These are phyloP conservation scores for Plasmodium cynomolgi DNA, from an alignment of 169 alveolate genomes.

Conservation along the genomic window DNA sequence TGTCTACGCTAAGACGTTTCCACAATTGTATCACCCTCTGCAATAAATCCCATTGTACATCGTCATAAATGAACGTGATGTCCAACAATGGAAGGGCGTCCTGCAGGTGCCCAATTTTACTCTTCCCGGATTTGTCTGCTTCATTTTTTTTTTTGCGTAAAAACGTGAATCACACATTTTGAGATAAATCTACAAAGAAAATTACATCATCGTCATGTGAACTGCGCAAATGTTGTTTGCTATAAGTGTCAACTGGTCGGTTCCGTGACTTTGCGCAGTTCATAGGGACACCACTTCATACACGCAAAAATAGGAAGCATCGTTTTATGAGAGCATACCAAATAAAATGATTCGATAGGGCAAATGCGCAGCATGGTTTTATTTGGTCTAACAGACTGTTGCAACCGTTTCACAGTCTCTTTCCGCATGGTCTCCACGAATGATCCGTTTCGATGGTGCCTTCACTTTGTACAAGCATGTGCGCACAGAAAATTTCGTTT, in stretches of 20 bases:
- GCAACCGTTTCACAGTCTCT: background rate
- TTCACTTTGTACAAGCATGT: background rate
- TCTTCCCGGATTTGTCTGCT: background rate
- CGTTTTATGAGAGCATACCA: background rate
- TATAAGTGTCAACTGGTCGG: background rate
- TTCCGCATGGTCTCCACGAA: background rate
- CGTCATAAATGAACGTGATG: background rate
- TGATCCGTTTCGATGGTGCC: background rate
- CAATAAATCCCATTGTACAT: background rate
- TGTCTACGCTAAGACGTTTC: background rate
- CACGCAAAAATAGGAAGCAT: background rate
- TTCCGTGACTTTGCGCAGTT: background rate
- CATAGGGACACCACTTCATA: background rate
- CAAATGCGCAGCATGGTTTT: background rate
- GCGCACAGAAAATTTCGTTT: background rate
- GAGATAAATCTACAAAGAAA: background rate
- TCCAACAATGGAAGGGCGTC: background rate
- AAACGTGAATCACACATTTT: background rate
- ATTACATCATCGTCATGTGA: background rate
- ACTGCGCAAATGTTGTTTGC: background rate
- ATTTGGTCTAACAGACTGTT: background rate
- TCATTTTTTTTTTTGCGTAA: background rate
- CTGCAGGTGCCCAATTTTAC: background rate
- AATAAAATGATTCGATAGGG: background rate
- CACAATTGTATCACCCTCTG: background rate